Conservation (phyloP, 2,329 filamentous ascomycete genomes). For the Fusarium sp. region DNA sequence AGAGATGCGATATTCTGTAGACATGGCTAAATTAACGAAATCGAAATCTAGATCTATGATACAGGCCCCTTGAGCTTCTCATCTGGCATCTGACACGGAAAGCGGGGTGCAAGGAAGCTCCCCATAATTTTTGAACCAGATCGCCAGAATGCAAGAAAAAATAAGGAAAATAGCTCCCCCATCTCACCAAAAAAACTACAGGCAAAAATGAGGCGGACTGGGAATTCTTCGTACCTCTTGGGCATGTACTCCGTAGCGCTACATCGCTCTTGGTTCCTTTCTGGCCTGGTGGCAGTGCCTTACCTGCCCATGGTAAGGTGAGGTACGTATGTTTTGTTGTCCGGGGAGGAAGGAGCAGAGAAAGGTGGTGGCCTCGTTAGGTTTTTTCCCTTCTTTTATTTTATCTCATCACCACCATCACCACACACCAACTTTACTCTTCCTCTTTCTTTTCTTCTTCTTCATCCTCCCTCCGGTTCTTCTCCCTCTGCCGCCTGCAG, state of each 20-base stretch:
- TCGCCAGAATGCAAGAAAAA: constrained; percentile 28
- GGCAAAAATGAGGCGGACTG: constrained; percentile 24
- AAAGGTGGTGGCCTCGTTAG: constrained; percentile 20
- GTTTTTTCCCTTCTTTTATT: constrained; percentile 26
- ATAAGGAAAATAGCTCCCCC: constrained; percentile 23
- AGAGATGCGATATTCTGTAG: background rate
- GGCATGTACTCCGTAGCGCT: constrained; percentile 39
- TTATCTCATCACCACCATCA: constrained; percentile 38
- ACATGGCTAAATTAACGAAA: background rate
- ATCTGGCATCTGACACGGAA: constrained; percentile 22
- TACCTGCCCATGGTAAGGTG: constrained; percentile 23
- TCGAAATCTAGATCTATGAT: background rate
- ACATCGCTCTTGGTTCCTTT: constrained; percentile 27
- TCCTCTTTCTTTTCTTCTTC: constrained; percentile 25
- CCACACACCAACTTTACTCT: constrained; percentile 33
- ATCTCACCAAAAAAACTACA: constrained; percentile 28
- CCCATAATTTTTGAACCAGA: constrained; percentile 40
- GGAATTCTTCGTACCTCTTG: constrained; percentile 34
- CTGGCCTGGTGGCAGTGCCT: constrained; percentile 31
- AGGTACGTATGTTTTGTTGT: constrained; percentile 34
- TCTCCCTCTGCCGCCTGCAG: constrained; percentile 10
- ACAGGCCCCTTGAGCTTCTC: constrained; percentile 1
- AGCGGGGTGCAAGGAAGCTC: constrained; percentile 41
- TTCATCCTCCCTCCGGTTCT: constrained; percentile 26
- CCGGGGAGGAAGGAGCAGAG: constrained; percentile 23